Base-by-base conservation (phyloP, 2,329 filamentous ascomycete genomes). In the Monilinia fructigena region DNA sequence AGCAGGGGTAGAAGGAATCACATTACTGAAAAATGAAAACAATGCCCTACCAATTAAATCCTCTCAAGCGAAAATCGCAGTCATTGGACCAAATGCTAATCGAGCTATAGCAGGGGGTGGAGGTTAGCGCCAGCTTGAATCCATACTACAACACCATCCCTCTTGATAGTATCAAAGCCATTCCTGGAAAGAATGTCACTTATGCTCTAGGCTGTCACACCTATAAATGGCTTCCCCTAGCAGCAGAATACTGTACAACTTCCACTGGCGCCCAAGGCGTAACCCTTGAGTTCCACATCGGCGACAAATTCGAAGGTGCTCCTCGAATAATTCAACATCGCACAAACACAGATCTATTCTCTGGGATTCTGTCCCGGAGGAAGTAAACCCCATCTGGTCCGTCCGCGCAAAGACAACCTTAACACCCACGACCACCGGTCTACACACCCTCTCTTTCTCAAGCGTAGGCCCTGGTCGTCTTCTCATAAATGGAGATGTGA, bases 71-170 rank as follows among this genome's bases (percentile, higher is more conserved):
- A 88, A 82, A 73, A 82, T 90, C 66, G 87, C 87, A 4, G 81
- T 89, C 67, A 89, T 90, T 62, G 87, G 87, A 0, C 87, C 87
- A 1, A 89, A 90, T 68, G 86, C 86, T 26, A 88, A 89, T 74
- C 80, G 86, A 65, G 84, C 87, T 0, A 88, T 90, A 69, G 86
- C 85, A n/a, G 85, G 85, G 20, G 87, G 88, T 60, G 87, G 87
- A 52, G 87, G 88, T 60, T 60, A 89, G 87, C 72, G 87, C 88
- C 23, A 88, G 85, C 69, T 77, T 90, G 58, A 89, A 89, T 74
- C 86, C 88, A 0, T 89, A 90, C 76, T 90, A 90, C 75, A 86
- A 81, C 70, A 87, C 86, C 2, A 80, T 87, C 12, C 88, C 88
- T 0, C 80, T 87, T 61, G 86, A 88, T 55, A 88, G 86, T 71